Percentiles rank a stretch among this genome's conserved stretches.
Conservation (phyloP, 495 filamentous ascomycete genomes). For the Penicillium odoratum region DNA sequence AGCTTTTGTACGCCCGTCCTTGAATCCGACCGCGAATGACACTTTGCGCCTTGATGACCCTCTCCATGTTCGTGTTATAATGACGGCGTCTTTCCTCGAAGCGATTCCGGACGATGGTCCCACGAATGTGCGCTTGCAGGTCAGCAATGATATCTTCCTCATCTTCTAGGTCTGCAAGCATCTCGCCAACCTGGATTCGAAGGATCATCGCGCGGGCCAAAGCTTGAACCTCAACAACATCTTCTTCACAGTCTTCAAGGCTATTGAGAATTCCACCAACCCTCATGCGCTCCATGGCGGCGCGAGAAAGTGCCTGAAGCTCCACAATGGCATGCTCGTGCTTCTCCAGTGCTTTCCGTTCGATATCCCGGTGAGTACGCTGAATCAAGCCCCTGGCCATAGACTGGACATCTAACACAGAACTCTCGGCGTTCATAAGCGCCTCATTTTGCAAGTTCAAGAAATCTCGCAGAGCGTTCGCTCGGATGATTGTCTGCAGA, state of each 20-base stretch:
- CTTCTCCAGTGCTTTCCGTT: conserved; percentile 58
- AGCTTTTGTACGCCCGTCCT: conserved; percentile 94
- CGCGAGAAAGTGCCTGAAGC: conserved; percentile 73
- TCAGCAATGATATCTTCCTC: conserved; percentile 73
- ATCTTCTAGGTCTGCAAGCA: conserved; percentile 73
- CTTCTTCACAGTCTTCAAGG: conserved; percentile 79
- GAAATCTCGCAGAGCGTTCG: conserved; percentile 35
- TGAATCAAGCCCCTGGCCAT: conserved; percentile 44
- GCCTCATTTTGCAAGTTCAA: conserved; percentile 33
- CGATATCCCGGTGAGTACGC: conserved; percentile 41
- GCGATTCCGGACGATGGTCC: conserved; percentile 65
- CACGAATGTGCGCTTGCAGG: conserved; percentile 74
- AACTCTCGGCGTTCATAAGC: conserved; percentile 34
- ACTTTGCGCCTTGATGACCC: conserved; percentile 97
- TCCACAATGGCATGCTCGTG: conserved; percentile 57
- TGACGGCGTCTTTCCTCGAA: conserved; percentile 85
- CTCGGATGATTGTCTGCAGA: conserved; percentile 39
- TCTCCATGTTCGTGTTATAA: conserved; percentile 96
- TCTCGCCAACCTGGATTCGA: conserved; percentile 65
- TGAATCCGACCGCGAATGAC: conserved; percentile 92
- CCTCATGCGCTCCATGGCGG: conserved; percentile 70
- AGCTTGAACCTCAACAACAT: conserved; percentile 68
- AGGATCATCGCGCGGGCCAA: conserved; percentile 76
- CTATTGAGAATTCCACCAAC: conserved; percentile 68
- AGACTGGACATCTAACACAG: conserved; percentile 49